Conservation (phyloP, 768 basidiomycete species). For the Nidularia sp. region DNA sequence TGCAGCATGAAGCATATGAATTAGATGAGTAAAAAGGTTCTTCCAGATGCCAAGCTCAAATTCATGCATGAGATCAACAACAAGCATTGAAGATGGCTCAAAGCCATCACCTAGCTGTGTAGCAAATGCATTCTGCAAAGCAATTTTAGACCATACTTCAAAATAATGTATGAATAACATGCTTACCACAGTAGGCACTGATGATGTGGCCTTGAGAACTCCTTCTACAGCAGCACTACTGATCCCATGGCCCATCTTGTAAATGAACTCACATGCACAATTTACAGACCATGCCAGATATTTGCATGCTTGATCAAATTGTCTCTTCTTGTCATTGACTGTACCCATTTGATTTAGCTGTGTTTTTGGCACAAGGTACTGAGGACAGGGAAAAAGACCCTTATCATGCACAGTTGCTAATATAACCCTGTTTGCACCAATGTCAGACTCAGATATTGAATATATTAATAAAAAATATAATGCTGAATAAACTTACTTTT, state of each 20-base stretch:
- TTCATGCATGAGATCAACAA: constrained; percentile 21
- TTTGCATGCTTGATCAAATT: not conserved
- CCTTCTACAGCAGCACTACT: not conserved
- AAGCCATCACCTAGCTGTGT: not conserved
- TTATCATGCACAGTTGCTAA: constrained; percentile 16
- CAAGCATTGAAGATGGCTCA: constrained; percentile 2
- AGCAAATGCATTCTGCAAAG: not conserved
- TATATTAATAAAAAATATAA: not conserved
- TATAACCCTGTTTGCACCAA: constrained; percentile 6
- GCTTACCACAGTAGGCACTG: not conserved
- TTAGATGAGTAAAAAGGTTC: constrained; percentile 17
- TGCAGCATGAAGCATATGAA: constrained; percentile 13
- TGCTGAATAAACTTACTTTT: constrained; percentile 15
- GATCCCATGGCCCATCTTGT: not conserved
- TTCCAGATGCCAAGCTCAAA: constrained; percentile 25
- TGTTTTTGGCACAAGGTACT: constrained; percentile 11
- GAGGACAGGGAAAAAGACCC: constrained; percentile 20
- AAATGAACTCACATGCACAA: not conserved
- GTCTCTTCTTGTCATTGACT: not conserved
- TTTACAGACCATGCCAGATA: not conserved
- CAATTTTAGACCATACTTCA: no score
- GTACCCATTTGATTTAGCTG: not conserved
- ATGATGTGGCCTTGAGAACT: not conserved
- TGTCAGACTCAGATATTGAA: not conserved
- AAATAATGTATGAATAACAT: not conserved